A percentile compares a stretch with the other conserved stretches of the same genome.
Conservation (phyloP, 2,329 filamentous ascomycete genomes). For the Arthrinium puccinioides region DNA sequence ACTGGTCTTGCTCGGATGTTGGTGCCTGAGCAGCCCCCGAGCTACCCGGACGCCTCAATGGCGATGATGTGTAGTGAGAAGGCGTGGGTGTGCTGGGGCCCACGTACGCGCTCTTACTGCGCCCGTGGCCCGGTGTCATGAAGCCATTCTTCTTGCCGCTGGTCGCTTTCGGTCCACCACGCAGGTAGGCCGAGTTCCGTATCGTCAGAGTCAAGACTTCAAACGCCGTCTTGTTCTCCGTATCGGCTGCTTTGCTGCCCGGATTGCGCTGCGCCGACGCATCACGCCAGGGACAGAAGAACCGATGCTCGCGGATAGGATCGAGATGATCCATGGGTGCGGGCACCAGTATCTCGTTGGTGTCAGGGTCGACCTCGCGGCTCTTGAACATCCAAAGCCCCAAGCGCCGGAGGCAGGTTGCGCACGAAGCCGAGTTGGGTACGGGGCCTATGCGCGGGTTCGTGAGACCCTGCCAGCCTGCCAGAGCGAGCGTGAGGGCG, state of each 20-base stretch:
- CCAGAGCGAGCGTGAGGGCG: constrained; percentile 61
- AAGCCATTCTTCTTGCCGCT: constrained; percentile 16
- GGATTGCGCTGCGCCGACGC: constrained; percentile 50
- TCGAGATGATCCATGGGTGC: constrained; percentile 62
- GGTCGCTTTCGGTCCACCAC: constrained; percentile 25
- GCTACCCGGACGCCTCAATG: not conserved
- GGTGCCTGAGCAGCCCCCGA: not conserved
- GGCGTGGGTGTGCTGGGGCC: constrained; percentile 1
- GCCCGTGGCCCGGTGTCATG: constrained; percentile 22
- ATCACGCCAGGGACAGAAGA: constrained; percentile 79
- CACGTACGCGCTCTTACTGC: constrained; percentile 15
- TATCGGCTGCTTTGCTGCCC: constrained; percentile 26
- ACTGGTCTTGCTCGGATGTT: not conserved
- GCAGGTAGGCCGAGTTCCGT: constrained; percentile 50
- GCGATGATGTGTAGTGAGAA: not conserved
- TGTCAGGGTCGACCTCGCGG: constrained; percentile 53
- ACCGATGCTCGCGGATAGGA: constrained; percentile 65
- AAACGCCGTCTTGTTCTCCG: constrained; percentile 43
- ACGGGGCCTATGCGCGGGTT: constrained; percentile 50
- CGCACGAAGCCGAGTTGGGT: constrained; percentile 70
- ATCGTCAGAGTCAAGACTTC: constrained; percentile 45
- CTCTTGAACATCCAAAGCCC: constrained; percentile 92
- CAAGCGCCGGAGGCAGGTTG: constrained; percentile 78
- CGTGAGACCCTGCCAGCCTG: constrained; percentile 67
- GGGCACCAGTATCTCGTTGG: constrained; percentile 43